Base-by-base conservation (phyloP, 257 asterid species). In the Solanum habrochaites region DNA sequence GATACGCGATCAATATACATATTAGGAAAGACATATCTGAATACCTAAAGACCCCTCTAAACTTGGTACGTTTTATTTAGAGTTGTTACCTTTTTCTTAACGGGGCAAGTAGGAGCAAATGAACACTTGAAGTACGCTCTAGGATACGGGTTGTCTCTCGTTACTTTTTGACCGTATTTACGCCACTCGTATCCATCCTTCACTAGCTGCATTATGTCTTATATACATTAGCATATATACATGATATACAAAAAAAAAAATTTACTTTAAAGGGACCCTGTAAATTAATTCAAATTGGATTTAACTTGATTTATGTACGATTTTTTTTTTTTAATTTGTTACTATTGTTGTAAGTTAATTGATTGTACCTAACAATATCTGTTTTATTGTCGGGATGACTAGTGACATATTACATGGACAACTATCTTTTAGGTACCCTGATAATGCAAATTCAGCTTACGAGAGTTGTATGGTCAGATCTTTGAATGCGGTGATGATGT, bases 51-150 rank as follows among this genome's bases (percentile, higher is more conserved):
- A 27, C 21, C 37, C 18, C 21, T 27, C 39, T 67, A 67, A 67
- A 67, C 74, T 67, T 29, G 74, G 14, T 11, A 29, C 18, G 16
- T 27, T 27, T 66, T 66, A 66, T 27, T 25, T 6, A 66, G 37
- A 25, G 31, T n/a, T 62, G 0, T 62, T 92, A 96, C 99, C 98
- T 95, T 96, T 90, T 95, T 96, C 89, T 96, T 96, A 29, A 94
- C 99, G 0, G 98, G 98, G 90, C 98, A 95, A 37, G 83, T 86
- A 29, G 99, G 99, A 87, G 98, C 98, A 91, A 93, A 96, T 66
- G 98, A 94, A 88, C 99, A 96, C 89, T 92, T 94, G 95, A 91
- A 96, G 92, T 95, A 96, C 87, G 99, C 98, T 93, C 98, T 94
- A 16, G 99, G 98, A 91, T 89, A 96, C 91, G 99, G 99, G 88